Percentiles rank a stretch among this genome's conserved stretches.
These are phyloP conservation scores for Talaromyces sp. DNA, from an alignment of 2,329 filamentous ascomycete genomes.

Conservation along the genomic window DNA sequence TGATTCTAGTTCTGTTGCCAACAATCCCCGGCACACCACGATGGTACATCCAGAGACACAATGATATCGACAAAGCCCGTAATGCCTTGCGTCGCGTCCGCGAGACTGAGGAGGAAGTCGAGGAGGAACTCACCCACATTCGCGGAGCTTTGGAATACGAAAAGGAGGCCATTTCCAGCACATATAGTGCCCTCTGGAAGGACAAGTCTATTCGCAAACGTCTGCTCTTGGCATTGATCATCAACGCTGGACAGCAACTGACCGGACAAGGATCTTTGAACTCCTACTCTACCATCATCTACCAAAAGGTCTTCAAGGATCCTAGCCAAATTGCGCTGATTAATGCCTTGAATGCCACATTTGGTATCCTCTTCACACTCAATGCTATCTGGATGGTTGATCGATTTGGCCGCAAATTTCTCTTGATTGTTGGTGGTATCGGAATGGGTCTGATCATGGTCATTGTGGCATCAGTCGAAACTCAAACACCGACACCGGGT, in stretches of 20 bases:
- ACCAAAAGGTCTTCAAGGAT: slow-evolving; percentile 66
- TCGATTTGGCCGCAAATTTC: slow-evolving; percentile 67
- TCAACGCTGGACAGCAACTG: slow-evolving; percentile 71
- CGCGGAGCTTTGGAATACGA: slow-evolving; percentile 69
- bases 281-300: slow-evolving; percentile 71
- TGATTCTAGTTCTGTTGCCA: slow-evolving; percentile 63
- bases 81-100: slow-evolving; percentile 60
- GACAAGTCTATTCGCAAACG: slow-evolving; percentile 67
- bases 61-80: slow-evolving; percentile 61
- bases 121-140: slow-evolving; percentile 64
- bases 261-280: slow-evolving; percentile 72
- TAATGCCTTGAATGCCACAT: slow-evolving; percentile 72
- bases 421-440: slow-evolving; percentile 66
- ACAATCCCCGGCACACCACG: slow-evolving; percentile 68
- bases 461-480: slow-evolving; percentile 59
- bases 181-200: slow-evolving; percentile 67
- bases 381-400: slow-evolving; percentile 73
- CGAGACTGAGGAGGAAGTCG: slow-evolving; percentile 63
- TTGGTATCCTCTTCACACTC: slow-evolving; percentile 69
- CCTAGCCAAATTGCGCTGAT: slow-evolving; percentile 65
- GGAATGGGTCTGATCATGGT: slow-evolving; percentile 72
- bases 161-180: slow-evolving; percentile 64
- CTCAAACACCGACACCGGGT: slow-evolving; percentile 54
- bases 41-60: slow-evolving; percentile 62
- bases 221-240: slow-evolving; percentile 61